phyloP scores from a whole-genome alignment of 2,329 filamentous ascomycete genomes.

The Sarocladium kiliense region DNA sequence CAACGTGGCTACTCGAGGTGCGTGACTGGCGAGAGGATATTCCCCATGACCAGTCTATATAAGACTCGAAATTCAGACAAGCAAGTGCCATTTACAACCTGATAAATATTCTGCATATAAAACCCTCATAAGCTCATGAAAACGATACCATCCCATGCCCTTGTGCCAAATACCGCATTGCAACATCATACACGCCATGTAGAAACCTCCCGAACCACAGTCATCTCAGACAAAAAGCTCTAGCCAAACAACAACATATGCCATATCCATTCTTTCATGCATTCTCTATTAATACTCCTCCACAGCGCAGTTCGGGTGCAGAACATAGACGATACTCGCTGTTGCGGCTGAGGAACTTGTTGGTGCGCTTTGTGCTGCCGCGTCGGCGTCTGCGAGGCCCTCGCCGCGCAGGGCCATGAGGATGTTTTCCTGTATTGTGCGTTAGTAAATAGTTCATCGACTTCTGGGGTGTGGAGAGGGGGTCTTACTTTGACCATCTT shows the following conservation, averaged over 20 bases:
- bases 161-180: too few species aligned
- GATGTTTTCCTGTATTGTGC: constrained; percentile 67
- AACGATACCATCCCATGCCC: neutral
- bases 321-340: constrained; percentile 63
- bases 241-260: too few species aligned
- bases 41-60: too few species aligned
- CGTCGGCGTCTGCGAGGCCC: constrained; percentile 44
- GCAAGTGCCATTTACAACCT: too few species aligned
- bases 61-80: too few species aligned
- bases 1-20: too few species aligned
- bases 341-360: constrained; percentile 28
- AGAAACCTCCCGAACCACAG: neutral
- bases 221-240: too few species aligned
- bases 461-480: neutral
- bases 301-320: constrained; percentile 90
- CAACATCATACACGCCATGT: constrained; percentile 9
- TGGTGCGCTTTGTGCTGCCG: constrained; percentile 37
- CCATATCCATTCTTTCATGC: neutral
- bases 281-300: constrained; percentile 47
- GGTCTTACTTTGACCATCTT: constrained; percentile 85
- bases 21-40: too few species aligned
- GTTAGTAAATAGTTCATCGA: constrained; percentile 22
- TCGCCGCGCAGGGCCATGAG: constrained; percentile 72
- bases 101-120: too few species aligned
- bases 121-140: neutral